Base-by-base conservation (phyloP, 176 grass and related monocot genomes). In the Aegilops bicornis region DNA sequence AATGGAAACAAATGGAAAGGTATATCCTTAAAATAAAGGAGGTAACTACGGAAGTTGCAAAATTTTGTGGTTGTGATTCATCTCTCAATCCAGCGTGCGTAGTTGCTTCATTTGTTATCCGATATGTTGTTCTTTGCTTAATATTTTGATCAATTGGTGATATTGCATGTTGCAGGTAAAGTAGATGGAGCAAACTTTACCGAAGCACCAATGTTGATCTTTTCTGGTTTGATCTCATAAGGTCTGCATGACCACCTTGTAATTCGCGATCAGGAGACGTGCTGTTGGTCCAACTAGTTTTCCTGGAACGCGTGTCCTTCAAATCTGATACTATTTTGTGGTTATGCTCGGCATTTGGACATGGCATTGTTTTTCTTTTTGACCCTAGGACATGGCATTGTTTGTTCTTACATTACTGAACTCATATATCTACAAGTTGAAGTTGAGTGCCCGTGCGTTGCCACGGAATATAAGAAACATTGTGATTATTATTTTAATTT, bases 221-320 rank as follows among this genome's bases (percentile, higher is more conserved):
- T 90, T 88, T 76, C 73, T 74, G n/a, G 64, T 85, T 93, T 86
- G 84, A 76, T 61, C 29, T 84, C 88, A 89, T 89, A 86, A 86
- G 88, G 85, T 90, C 89, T 80, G 65, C 79, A 82, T 83, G 88
- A 56, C 88, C 88, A 88, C 77, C 60, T 79, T 87, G 83, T 90
- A 88, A 90, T 88, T 15, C 39, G n/a, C 64, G 60, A 85, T 73
- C 78, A 82, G 30, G 61, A 86, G 9, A 64, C 59, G 30, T 83
- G 73, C 32, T 40, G 75, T 67, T 69, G 47, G 78, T 68, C 36
- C 60, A 67, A 80, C 64, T 59, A 63, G 27, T 71, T 10, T 32
- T 76, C 37, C 67, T 83, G 56, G 36, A 42, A 56, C 48, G 6
- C 17, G 2, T 85, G 6, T 77, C 40, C 69, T 69, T 69, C 63